Base-by-base conservation (phyloP, 768 basidiomycete species). In the Naganishia vaughanmartiniae region DNA sequence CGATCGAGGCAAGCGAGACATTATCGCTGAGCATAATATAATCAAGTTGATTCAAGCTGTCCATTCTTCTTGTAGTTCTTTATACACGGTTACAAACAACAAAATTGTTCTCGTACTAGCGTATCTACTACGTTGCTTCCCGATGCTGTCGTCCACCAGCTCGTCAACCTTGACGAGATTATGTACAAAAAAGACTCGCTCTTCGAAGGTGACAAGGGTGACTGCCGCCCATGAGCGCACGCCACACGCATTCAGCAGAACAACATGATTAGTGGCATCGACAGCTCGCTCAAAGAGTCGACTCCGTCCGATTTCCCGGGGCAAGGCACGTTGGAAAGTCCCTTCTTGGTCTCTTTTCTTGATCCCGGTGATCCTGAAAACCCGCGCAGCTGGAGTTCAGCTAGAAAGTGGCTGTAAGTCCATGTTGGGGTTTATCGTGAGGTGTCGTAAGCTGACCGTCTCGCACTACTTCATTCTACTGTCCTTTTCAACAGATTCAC, bases 401-500 rank as follows among this genome's bases (percentile, higher is more conserved):
- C 54, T 24, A 11, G 11, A 60, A 76, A 74, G 45, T 76, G 75
- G 75, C 54, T 67, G 19, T 70, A 68, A 68, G 74, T 73, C 19
- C n/a, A 54, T 63, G 55, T 54, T 34, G 42, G 66, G 17, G 86
- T 86, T n/a, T 75, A 85, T 51, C 80, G 83, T 56, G 87, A 87
- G 19, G 87, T 83, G 70, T 85, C 46, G n/a, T n/a, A 45, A 63
- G 39, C 36, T 45, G 60, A 26, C 28, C n/a, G 39, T 33, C 6
- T n/a, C 6, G 24, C 30, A 28, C 3, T 24, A 2, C 21, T 36
- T 24, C 21, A 24, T 63, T 1, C 84, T 87, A 2, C 87, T 87
- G 0, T 88, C 87, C 74, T 83, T 85, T 66, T 87, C 86, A 69
- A 86, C 85, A 63, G 60, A 30, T 30, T 63, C 19, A 63, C 60